Conservation (phyloP, 805 yeast species). For the Schizosaccharomyces lindneri region DNA sequence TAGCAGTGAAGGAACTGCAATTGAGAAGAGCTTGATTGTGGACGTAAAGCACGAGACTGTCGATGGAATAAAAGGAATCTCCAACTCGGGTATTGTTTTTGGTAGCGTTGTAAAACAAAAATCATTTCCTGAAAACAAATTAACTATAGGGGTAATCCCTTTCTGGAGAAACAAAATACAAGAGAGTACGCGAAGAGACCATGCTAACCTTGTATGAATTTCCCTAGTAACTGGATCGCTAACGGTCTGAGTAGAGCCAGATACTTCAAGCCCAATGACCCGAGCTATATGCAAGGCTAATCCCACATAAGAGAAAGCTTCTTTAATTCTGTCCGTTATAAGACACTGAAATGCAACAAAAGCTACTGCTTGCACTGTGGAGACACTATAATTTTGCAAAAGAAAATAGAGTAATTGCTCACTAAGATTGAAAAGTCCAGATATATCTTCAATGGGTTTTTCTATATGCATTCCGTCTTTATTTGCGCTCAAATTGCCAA, state of each 20-base stretch:
- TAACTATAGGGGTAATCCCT: neutral
- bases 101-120: neutral
- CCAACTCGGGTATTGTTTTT: neutral
- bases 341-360: neutral
- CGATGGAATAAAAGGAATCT: neutral
- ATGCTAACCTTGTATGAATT: neutral
- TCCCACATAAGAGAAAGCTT: neutral
- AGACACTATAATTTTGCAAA: neutral
- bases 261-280: neutral
- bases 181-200: neutral
- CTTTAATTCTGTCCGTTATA: neutral
- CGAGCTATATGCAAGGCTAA: neutral
- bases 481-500: neutral
- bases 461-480: neutral
- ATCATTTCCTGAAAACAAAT: neutral
- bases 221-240: neutral
- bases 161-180: neutral
- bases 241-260: neutral
- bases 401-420: neutral
- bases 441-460: too few species aligned
- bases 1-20: neutral
- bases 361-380: neutral
- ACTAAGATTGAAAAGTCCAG: too few species aligned
- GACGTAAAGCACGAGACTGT: neutral
- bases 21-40: neutral